Conservation (phyloP, 768 basidiomycete genomes). For the Hygrocybe punicea region DNA sequence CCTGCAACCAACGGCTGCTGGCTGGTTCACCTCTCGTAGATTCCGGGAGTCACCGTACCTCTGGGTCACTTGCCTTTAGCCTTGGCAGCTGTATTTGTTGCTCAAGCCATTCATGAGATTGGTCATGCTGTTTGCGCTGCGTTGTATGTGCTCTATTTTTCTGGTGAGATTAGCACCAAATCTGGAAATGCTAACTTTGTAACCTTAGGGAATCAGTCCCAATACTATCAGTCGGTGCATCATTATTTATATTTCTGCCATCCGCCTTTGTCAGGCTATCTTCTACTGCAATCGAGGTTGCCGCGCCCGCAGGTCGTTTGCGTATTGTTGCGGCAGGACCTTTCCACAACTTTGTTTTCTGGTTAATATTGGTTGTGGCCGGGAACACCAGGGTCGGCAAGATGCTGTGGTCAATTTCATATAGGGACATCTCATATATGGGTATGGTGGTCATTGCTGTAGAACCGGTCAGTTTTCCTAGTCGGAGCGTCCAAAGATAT, state of each 20-base stretch:
- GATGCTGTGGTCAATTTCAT: slow-evolving; percentile 38
- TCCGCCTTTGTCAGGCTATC: slow-evolving; percentile 73
- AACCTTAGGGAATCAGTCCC: slow-evolving; percentile 58
- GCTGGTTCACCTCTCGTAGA: slow-evolving; percentile 25
- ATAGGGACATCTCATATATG: slow-evolving; percentile 47
- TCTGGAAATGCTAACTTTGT: not conserved
- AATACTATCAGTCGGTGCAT: slow-evolving; percentile 57
- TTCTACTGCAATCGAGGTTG: slow-evolving; percentile 34
- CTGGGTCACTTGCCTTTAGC: slow-evolving; percentile 66
- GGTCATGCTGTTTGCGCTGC: slow-evolving; percentile 79
- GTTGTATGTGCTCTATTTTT: slow-evolving; percentile 48
- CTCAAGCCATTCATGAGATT: slow-evolving; percentile 73
- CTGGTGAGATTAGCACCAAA: not conserved
- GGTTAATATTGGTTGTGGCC: slow-evolving; percentile 42
- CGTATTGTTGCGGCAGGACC: slow-evolving; percentile 71
- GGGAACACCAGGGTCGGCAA: slow-evolving; percentile 33
- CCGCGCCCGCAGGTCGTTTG: slow-evolving; percentile 44
- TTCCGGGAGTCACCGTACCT: slow-evolving; percentile 81
- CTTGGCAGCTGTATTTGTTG: slow-evolving; percentile 54
- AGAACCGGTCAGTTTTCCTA: slow-evolving; percentile 44
- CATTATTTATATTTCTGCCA: slow-evolving; percentile 62
- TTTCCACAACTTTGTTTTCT: slow-evolving; percentile 71
- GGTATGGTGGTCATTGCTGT: slow-evolving; percentile 59
- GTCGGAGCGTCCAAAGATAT: not conserved
- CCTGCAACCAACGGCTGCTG: too few species aligned